Evolutionary conservation across 1,139 yeast species (phyloP).

Genomic region (Suzukiozyma palmioleophila): DNA sequence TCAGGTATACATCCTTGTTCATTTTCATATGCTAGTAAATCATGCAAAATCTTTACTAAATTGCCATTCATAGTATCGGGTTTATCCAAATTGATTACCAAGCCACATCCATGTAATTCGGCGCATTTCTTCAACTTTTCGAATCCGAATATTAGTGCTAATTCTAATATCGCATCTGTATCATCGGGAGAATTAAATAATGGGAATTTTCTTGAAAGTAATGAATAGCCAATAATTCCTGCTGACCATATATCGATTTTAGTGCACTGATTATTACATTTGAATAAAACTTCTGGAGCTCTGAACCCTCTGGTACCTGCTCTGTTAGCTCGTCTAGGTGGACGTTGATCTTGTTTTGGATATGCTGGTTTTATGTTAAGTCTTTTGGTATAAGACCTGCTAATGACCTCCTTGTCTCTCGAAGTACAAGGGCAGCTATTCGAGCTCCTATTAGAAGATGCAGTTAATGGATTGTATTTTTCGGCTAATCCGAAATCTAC

Average conservation of each 20-base stretch:
- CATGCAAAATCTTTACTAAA: conserved; percentile 27
- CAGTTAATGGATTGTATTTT: conserved; percentile 16
- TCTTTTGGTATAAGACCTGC: conserved; percentile 28
- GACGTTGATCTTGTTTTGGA: conserved; percentile 76
- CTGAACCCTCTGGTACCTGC: conserved; percentile 98
- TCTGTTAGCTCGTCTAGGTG: conserved; percentile 90
- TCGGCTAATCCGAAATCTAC: conserved; percentile 96
- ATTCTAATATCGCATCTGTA: conserved; percentile 82
- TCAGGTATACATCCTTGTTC: conserved; percentile 33
- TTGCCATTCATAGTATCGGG: conserved; percentile 21
- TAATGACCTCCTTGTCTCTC: conserved; percentile 20
- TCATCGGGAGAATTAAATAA: conserved; percentile 89
- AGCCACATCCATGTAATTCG: conserved; percentile 80
- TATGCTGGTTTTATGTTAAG: conserved; percentile 57
- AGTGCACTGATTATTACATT: conserved; percentile 79
- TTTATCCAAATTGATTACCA: conserved; percentile 53
- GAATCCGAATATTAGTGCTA: conserved; percentile 78
- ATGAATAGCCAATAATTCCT: conserved; percentile 76
- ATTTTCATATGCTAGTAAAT: conserved; percentile 29
- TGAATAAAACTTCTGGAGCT: conserved; percentile 89
- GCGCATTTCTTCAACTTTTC: conserved; percentile 75
- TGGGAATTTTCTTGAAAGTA: conserved; percentile 73
- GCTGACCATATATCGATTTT: conserved; percentile 91
- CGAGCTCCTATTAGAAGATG: conserved; percentile 12
- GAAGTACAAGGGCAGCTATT: conserved; percentile 29